phyloP scores from a whole-genome alignment of 345 rosid species.

The Acer yangbiense region DNA sequence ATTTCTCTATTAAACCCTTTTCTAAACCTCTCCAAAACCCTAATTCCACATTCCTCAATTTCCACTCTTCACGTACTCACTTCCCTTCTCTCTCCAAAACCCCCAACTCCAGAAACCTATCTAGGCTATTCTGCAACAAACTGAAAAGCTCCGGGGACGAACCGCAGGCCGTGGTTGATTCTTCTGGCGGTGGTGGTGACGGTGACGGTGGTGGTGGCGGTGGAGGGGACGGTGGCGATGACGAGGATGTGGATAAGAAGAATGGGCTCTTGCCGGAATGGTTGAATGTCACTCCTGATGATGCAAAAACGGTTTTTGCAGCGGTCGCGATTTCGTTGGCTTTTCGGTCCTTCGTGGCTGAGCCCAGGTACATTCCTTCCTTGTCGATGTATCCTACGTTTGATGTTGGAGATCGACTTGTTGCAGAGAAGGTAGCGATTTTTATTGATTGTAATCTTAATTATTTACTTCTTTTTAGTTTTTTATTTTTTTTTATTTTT shows the following conservation, averaged over 20 bases:
- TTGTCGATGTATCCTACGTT: slow-evolving; percentile 99
- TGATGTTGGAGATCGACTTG: slow-evolving; percentile 91
- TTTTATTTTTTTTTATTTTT: neutral
- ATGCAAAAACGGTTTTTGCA: slow-evolving; percentile 76
- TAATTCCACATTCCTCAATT: slow-evolving; percentile 14
- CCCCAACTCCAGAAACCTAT: slow-evolving; percentile 15
- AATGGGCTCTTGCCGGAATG: slow-evolving; percentile 76
- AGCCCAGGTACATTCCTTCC: slow-evolving; percentile 95
- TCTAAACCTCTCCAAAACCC: slow-evolving; percentile 21
- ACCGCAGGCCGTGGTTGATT: slow-evolving; percentile 39
- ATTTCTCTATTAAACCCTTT: slow-evolving; percentile 14
- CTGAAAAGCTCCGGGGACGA: slow-evolving; percentile 58
- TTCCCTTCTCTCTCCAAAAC: slow-evolving; percentile 11
- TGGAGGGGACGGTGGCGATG: slow-evolving; percentile 52
- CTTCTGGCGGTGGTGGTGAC: slow-evolving; percentile 31
- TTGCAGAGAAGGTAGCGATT: slow-evolving; percentile 83
- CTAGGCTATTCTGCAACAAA: slow-evolving; percentile 29
- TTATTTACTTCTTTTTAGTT: neutral
- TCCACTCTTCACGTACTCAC: slow-evolving; percentile 12
- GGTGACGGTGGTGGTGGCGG: slow-evolving; percentile 46
- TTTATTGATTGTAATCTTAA: neutral
- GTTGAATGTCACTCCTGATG: slow-evolving; percentile 69
- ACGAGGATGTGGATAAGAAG: slow-evolving; percentile 42
- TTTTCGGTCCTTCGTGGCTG: slow-evolving; percentile 81
- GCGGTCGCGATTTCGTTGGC: slow-evolving; percentile 79